Conservation (phyloP, 441 rosid species). For the Eruca vesicaria region DNA sequence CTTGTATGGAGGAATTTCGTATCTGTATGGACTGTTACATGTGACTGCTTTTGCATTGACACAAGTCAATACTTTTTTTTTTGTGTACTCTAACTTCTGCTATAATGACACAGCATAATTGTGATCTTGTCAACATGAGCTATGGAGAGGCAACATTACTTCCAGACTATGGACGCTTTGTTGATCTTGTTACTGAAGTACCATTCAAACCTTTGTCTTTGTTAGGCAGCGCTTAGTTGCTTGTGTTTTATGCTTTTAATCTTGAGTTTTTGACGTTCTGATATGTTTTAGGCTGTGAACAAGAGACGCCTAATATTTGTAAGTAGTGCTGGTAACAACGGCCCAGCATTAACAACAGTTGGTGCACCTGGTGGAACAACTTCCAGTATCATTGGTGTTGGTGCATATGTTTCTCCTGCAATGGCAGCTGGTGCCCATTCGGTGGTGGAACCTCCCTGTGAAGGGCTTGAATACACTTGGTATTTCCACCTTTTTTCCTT, state of each 20-base stretch:
- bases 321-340: slow-evolving; percentile 99
- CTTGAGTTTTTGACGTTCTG: slow-evolving; percentile 27
- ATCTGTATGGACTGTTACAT: slow-evolving; percentile 18
- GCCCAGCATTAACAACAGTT: slow-evolving; percentile 95
- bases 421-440: slow-evolving; percentile 99
- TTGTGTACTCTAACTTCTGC: slow-evolving; percentile 11
- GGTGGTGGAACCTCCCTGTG: slow-evolving; percentile 91
- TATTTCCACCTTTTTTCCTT: slow-evolving; percentile 32
- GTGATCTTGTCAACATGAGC: slow-evolving; percentile 99
- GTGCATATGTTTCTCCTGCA: slow-evolving; percentile 98
- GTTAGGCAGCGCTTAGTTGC: slow-evolving; percentile 7
- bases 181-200: slow-evolving; percentile 96
- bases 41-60: slow-evolving; percentile 25
- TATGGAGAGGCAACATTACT: slow-evolving; percentile 84
- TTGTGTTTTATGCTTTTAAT: slow-evolving; percentile 13
- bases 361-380: slow-evolving; percentile 99
- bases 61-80: slow-evolving; percentile 4
- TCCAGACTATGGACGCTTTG: slow-evolving; percentile 98
- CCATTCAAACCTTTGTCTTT: slow-evolving; percentile 31
- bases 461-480: slow-evolving; percentile 99
- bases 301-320: slow-evolving; percentile 86
- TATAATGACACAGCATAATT: slow-evolving; percentile 73
- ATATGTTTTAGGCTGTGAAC: slow-evolving; percentile 71
- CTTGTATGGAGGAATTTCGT: slow-evolving; percentile 5
- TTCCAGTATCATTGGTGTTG: slow-evolving; percentile 94